Base-by-base conservation (phyloP, 2,329 filamentous ascomycete genomes). In the Colletotrichum higginsianum region DNA sequence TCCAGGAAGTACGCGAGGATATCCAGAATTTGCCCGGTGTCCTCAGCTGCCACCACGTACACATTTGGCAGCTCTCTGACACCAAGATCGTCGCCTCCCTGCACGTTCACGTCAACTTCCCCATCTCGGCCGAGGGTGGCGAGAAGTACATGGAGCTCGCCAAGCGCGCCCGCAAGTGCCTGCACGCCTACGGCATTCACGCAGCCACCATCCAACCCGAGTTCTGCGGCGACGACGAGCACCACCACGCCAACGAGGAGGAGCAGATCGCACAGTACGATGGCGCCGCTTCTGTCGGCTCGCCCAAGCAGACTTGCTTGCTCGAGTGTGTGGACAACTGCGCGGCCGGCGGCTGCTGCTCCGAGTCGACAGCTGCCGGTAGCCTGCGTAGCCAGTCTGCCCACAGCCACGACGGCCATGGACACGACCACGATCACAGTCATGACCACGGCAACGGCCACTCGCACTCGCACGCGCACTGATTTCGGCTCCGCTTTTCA, bases 161-260 rank as follows among this genome's bases (percentile, higher is more conserved):
- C 23, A 91, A 90, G 71, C 91, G 93, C 67, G 93, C 97, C 21
- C 89, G 95, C 58, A 92, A 92, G 78, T 99, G 96, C 78, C 90
- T 99, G 3, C 96, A 99, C 81, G 95, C 91, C 46, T 98, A 97
- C 77, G 96, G 96, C 67, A 98, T 99, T 75, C 96, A 99, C 84
- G 97, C 94, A 47, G 96, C 95, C 46, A 99, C 96, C 15, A 98
- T 99, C 76, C 96, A 99, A 82, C 96, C 96, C 7, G 96, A 99
- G 81, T 99, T 92, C 76, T 91, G 89, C 74, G 80, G 89, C 35
- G 89, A 89, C 74, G 78, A 83, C 50, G 80, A 82, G 62, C 86
- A 85, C 74, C 79, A 44, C 35, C 30, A 52, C 47, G n/a, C 35
- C 18, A 26, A 77, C 66, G 82, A 84, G 49, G 75, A 79, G 16